Conservation (phyloP, 345 rosid genomes). For the Rhizophora mangle region DNA sequence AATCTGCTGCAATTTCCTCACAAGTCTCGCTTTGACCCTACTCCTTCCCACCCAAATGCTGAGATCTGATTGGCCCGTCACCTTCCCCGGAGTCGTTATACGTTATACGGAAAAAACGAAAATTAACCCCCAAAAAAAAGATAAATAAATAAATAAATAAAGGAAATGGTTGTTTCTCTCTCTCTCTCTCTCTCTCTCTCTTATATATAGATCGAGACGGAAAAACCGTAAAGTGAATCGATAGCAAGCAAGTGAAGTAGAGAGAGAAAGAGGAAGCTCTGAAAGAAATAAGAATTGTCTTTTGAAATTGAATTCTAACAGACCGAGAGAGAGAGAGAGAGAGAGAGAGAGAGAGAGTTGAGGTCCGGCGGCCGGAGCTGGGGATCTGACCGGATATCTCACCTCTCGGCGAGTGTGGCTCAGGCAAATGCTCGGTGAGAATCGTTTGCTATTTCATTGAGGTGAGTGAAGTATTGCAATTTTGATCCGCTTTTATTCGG, state of each 20-base stretch:
- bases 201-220: neutral
- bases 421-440: slow-evolving; percentile 13
- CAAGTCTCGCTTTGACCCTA: slow-evolving; percentile 13
- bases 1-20: neutral
- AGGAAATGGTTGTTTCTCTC: neutral
- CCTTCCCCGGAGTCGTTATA: neutral
- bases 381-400: slow-evolving; percentile 25
- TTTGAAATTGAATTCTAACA: slow-evolving; percentile 5
- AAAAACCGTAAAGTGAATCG: slow-evolving; percentile 32
- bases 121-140: neutral
- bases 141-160: too few relatives aligned
- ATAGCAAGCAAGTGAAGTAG: slow-evolving; percentile 31
- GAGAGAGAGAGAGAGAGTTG: slow-evolving; percentile 8
- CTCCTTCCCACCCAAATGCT: neutral
- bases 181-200: neutral
- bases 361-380: slow-evolving; percentile 14
- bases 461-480: neutral
- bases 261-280: neutral
- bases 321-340: neutral
- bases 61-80: slow-evolving; percentile 28
- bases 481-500: neutral
- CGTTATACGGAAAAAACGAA: neutral
- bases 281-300: neutral
- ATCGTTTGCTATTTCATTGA: neutral
- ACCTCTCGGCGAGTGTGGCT: slow-evolving; percentile 13